phyloP scores from a whole-genome alignment of 2,329 filamentous ascomycete species.

The Aspergillus uvarum region DNA sequence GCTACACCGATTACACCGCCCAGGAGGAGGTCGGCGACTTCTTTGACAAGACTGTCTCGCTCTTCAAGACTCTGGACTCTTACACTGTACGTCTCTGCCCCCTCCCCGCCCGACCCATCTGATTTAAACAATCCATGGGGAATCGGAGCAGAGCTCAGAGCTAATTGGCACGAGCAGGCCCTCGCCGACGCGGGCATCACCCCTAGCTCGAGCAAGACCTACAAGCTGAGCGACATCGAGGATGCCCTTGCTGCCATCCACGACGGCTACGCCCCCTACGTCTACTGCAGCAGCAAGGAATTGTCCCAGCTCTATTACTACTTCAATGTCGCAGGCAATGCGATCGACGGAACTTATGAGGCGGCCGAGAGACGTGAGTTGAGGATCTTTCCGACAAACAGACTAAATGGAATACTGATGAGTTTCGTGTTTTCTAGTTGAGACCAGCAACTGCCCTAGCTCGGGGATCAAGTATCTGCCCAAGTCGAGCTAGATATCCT shows the following conservation, averaged over 20 bases:
- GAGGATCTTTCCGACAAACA: background rate
- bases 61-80: conserved; percentile 57
- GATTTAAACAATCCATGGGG: background rate
- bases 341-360: conserved; percentile 62
- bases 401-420: too few relatives aligned
- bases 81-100: conserved; percentile 44
- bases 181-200: conserved; percentile 57
- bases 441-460: conserved; percentile 59
- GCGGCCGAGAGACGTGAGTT: conserved; percentile 51
- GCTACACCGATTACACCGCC: conserved; percentile 58
- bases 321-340: conserved; percentile 53
- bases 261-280: conserved; percentile 50
- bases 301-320: conserved; percentile 59
- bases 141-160: background rate
- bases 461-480: conserved; percentile 65
- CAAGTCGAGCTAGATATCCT: conserved; percentile 42
- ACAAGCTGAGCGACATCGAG: conserved; percentile 53
- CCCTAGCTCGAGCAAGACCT: conserved; percentile 52
- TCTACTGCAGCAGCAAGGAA: conserved; percentile 50
- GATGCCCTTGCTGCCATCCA: conserved; percentile 50
- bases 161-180: conserved; percentile 38
- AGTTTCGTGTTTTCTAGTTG: too few relatives aligned
- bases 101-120: background rate
- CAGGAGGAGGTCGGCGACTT: conserved; percentile 60
- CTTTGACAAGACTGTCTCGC: conserved; percentile 55